phyloP scores from a whole-genome alignment of 169 alveolate species.

The Amoebophrya sp. region DNA sequence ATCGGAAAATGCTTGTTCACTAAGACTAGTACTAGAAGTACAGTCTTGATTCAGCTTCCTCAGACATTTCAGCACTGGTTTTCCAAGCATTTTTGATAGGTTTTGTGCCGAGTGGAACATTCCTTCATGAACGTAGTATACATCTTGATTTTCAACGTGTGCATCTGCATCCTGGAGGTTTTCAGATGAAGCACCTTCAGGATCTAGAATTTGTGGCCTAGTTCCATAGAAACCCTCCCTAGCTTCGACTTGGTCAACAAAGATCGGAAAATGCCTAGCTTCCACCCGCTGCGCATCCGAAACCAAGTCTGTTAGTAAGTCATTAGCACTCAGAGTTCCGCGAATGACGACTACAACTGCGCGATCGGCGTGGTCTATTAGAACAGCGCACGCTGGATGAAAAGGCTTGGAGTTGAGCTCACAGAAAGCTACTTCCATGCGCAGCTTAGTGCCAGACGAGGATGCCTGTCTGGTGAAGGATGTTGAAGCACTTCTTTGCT shows the following conservation, averaged over 20 bases:
- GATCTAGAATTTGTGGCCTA: too few species aligned
- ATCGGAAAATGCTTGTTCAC: not conserved
- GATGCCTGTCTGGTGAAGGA: too few species aligned
- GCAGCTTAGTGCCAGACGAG: too few species aligned
- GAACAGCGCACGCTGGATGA: not conserved
- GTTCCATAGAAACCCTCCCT: too few species aligned
- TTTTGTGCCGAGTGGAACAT: not conserved
- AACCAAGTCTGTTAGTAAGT: not conserved
- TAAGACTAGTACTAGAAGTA: not conserved
- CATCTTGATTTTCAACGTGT: not conserved
- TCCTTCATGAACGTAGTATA: not conserved
- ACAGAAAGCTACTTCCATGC: too few species aligned
- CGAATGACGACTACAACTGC: not conserved
- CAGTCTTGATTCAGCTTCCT: not conserved
- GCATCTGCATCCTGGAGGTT: too few species aligned
- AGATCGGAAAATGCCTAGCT: too few species aligned
- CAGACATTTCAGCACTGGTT: not conserved
- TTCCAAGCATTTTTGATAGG: not conserved
- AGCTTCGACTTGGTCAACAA: too few species aligned
- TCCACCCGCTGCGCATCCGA: not conserved
- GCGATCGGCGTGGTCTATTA: not conserved
- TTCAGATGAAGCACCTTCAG: too few species aligned
- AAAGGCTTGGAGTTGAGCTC: not conserved
- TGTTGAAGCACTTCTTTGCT: too few species aligned
- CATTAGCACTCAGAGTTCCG: not conserved